phyloP scores from a whole-genome alignment of 306 rosid species.

The Pyrus bretschneideri region DNA sequence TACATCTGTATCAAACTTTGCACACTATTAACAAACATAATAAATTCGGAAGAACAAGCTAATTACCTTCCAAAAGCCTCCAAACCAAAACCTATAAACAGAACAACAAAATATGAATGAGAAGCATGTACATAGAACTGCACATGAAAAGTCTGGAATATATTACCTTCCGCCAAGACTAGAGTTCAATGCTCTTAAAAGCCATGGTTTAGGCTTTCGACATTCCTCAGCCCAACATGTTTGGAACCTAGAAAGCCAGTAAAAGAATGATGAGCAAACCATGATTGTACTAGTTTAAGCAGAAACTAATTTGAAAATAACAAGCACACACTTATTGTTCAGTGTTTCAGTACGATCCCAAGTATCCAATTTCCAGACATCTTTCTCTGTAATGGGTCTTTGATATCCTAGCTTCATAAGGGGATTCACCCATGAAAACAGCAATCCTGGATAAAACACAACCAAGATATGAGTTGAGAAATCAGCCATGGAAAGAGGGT shows the following conservation, averaged over 20 bases:
- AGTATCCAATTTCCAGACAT: conserved; percentile 82
- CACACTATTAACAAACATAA: not conserved
- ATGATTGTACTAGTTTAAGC: not conserved
- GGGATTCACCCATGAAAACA: conserved; percentile 82
- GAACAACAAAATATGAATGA: conserved; percentile 11
- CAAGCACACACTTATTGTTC: conserved; percentile 40
- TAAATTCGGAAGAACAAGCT: not conserved
- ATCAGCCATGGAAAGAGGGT: conserved; percentile 2
- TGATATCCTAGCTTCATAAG: conserved; percentile 69
- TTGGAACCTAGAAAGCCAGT: conserved; percentile 53
- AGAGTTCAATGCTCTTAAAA: conserved; percentile 72
- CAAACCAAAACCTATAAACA: conserved; percentile 85
- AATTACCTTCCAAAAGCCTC: conserved; percentile 91
- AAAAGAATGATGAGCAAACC: conserved; percentile 13
- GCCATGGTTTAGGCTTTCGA: conserved; percentile 84
- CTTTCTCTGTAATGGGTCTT: conserved; percentile 83
- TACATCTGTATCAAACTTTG: not conserved
- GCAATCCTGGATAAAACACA: conserved; percentile 37
- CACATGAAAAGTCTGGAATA: conserved; percentile 5
- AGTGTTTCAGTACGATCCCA: conserved; percentile 90
- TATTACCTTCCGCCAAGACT: conserved; percentile 82
- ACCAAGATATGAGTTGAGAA: conserved; percentile 13
- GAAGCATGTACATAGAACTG: conserved; percentile 10
- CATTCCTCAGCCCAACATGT: conserved; percentile 71
- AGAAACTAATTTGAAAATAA: conserved; percentile 13